Evolutionary conservation across 805 yeast species (phyloP), one percentile per base, ranked within the genome.

Genomic region (Ogataea sp.): DNA sequence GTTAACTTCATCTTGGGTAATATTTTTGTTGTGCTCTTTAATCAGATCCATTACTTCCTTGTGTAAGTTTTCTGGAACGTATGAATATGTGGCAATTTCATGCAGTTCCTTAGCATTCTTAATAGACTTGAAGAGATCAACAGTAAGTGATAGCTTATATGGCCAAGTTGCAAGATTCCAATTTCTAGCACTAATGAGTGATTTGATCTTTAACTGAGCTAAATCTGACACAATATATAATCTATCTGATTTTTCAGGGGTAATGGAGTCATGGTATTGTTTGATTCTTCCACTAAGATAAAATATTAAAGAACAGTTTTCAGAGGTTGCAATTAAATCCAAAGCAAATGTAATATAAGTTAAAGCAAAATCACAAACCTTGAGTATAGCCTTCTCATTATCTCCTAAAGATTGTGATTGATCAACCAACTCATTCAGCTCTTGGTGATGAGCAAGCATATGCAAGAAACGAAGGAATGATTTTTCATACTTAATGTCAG

Each of bases 151-250:
- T 15, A 83, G 57, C 49, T 80, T 83, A 1, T 90, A 94, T 0
- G 95, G 94, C 78, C 89, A 88, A 0, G 88, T 78, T 20, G 80
- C 73, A 40, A 83, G 65, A 18, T 72, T 71, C 95, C 95, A 86
- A 34, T 67, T 69, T 49, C 71, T 78, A 20, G 60, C 51, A 20
- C 73, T 79, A 32, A 80, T 73, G 20, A 76, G 60, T 40, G 73
- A 76, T 39, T 78, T 72, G 34, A 87, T 66, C 6, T 76, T 62
- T 41, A 83, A 58, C 55, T 84, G 94, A 1, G 87, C 67, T 31
- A 88, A 57, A 49, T 88, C 96, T 1, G 95, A 72, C 11, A 85
- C 64, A 30, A 77, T 57, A 51, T 85, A 88, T 28, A 87, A 59
- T 25, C 71, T 68, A 14, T 59, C 44, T 2, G 53, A 59, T 24